These are phyloP conservation scores for Yamadazyma atmosphaerica DNA, from an alignment of 1,139 yeast species.

Conservation along the genomic window DNA sequence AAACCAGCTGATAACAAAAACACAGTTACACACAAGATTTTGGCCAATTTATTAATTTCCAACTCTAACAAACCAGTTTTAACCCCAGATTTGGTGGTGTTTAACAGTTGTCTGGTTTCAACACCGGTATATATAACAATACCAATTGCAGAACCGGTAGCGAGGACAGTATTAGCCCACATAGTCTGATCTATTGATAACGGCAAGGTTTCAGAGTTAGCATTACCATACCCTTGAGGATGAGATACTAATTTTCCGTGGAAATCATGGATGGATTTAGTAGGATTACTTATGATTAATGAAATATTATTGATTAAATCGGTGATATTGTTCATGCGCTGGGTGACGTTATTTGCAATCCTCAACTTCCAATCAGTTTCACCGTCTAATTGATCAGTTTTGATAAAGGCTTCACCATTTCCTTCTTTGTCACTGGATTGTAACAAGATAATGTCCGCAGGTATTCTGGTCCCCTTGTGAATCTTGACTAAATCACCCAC, in stretches of 20 bases:
- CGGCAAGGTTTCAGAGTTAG: slow-evolving; percentile 50
- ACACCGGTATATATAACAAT: slow-evolving; percentile 86
- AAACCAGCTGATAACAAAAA: slow-evolving; percentile 73
- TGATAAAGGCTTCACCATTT: slow-evolving; percentile 87
- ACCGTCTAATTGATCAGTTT: slow-evolving; percentile 97
- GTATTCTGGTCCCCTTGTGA: slow-evolving; percentile 82
- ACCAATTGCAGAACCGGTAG: slow-evolving; percentile 89
- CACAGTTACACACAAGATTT: slow-evolving; percentile 84
- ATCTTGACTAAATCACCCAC: slow-evolving; percentile 88
- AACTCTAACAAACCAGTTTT: slow-evolving; percentile 87
- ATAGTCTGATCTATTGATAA: slow-evolving; percentile 85
- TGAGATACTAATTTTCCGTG: slow-evolving; percentile 65
- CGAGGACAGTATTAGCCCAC: slow-evolving; percentile 98
- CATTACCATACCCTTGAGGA: slow-evolving; percentile 27
- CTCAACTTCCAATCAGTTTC: slow-evolving; percentile 98
- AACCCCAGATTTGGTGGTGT: slow-evolving; percentile 86
- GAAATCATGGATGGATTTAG: slow-evolving; percentile 79
- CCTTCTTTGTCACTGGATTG: slow-evolving; percentile 72
- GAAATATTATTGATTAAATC: slow-evolving; percentile 41
- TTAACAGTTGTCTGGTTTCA: slow-evolving; percentile 93
- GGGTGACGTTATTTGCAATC: slow-evolving; percentile 74
- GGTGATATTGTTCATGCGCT: slow-evolving; percentile 45
- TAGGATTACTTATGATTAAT: slow-evolving; percentile 73
- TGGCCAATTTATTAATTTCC: slow-evolving; percentile 87
- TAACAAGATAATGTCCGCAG: slow-evolving; percentile 86